Base-by-base conservation (phyloP, 2,329 filamentous ascomycete genomes). In the Chaetomium sp. region DNA sequence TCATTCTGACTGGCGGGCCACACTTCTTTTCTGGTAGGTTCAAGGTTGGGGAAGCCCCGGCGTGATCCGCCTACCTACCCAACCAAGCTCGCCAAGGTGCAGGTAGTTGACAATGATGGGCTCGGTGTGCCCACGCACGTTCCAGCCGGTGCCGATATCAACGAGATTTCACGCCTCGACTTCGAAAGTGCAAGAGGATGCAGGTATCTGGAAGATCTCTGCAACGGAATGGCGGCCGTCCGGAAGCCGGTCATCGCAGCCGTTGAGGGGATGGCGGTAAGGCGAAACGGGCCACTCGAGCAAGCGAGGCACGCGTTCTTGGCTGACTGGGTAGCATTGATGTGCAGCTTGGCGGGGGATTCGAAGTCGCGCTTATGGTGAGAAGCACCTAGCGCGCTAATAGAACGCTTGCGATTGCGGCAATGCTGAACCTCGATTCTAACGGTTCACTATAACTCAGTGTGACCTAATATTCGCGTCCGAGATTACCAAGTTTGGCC, bases 321-420 rank as follows among this genome's bases (percentile, higher is more conserved):
- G 14, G 32, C 19, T 27, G 19, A 27, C 19, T 27, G 2, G 19
- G 19, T 27, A 27, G 19, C 19, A 27, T 27, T 27, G 19, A 27
- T 27, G 36, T 49, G 11, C 6, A 50, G 48, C 35, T 50, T 10
- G 48, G 48, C 27, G 48, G 48, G 37, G 48, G 48, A 10, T 50
- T 50, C 32, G 48, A 50, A 19, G 27, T 50, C 42, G 48, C 48
- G 5, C 14, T 50, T 27, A 50, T 50, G 48, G 48, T 50, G 19
- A 8, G 48, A 34, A 11, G 6, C 36, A 4, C 33, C 12, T 41
- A 19, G 14, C 36, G 27, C 43, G 19, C 19, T 27, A 27, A 27
- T 27, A 27, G 19, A 27, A 27, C 19, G 19, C 19, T 27, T 27
- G 19, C 19, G 19, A 27, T 27, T 27, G 19, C 19, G 19, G 19